A percentile compares a stretch with the other conserved stretches of the same genome.
These are phyloP conservation scores for Lentinula aciculospora DNA, from an alignment of 768 basidiomycete genomes.

Conservation along the genomic window DNA sequence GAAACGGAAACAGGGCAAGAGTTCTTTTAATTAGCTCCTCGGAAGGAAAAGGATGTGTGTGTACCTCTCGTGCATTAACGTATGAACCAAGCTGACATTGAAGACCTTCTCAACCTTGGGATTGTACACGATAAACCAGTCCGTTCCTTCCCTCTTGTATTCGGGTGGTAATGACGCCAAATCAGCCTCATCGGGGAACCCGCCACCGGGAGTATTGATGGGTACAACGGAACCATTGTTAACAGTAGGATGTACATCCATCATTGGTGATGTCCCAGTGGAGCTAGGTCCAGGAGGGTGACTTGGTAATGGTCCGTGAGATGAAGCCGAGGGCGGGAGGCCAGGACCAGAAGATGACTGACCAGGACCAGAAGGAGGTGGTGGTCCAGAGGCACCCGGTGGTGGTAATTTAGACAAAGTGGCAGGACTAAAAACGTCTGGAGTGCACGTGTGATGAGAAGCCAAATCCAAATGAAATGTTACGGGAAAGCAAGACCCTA, in stretches of 20 bases:
- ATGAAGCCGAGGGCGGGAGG: constrained; percentile 25
- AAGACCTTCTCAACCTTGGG: constrained; percentile 71
- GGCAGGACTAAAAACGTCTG: constrained; percentile 20
- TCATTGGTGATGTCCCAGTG: constrained; percentile 18
- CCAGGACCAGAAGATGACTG: constrained; percentile 30
- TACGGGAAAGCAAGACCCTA: not conserved
- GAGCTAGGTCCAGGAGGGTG: constrained; percentile 21
- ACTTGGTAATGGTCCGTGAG: constrained; percentile 9
- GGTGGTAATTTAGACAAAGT: constrained; percentile 33
- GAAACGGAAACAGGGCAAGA: not conserved
- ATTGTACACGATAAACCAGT: constrained; percentile 90
- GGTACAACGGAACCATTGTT: constrained; percentile 7
- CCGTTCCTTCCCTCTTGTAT: constrained; percentile 66
- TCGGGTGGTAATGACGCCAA: constrained; percentile 44
- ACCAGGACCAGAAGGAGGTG: constrained; percentile 18
- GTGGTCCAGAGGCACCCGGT: constrained; percentile 19
- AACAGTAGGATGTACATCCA: constrained; percentile 12
- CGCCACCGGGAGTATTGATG: constrained; percentile 14
- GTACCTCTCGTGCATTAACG: constrained; percentile 87
- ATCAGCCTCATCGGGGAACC: constrained; percentile 47
- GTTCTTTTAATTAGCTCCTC: not conserved
- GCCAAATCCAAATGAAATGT: not conserved
- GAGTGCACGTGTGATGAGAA: not conserved
- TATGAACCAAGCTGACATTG: constrained; percentile 79
- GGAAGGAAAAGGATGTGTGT: constrained; percentile 10